Conservation (phyloP, 2,329 filamentous ascomycete genomes). For the Cadophora luteo-olivacea region DNA sequence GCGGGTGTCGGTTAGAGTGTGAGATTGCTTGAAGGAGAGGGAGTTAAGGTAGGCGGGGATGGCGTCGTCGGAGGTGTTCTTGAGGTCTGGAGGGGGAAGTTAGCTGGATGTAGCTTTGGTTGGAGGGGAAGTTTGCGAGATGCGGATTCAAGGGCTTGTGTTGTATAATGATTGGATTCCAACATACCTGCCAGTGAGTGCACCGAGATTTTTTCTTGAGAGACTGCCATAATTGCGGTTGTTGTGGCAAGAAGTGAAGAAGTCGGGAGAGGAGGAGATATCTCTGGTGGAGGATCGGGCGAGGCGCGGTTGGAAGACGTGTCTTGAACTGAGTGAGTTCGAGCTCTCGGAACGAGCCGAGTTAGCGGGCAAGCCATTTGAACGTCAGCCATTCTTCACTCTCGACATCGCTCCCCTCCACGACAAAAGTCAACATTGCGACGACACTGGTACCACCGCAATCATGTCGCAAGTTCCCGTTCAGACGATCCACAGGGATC, state of each 20-base stretch:
- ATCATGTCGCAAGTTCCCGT: conserved; percentile 84
- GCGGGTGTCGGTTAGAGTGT: conserved; percentile 81
- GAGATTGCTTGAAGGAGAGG: conserved; percentile 82
- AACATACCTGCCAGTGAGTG: conserved; percentile 42
- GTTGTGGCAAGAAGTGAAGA: conserved; percentile 20
- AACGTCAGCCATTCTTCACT: conserved; percentile 32
- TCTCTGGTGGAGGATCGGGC: conserved; percentile 15
- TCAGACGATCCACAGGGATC: conserved; percentile 98
- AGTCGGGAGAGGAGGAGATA: conserved; percentile 11
- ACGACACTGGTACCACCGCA: conserved; percentile 28
- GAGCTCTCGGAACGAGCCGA: conserved; percentile 40
- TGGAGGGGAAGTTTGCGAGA: neutral
- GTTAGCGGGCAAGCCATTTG: conserved; percentile 30
- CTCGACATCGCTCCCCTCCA: neutral
- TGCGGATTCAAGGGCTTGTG: neutral
- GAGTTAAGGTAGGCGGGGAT: conserved; percentile 92
- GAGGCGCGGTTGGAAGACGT: conserved; percentile 37
- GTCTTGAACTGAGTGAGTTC: conserved; percentile 41
- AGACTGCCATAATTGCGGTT: conserved; percentile 39
- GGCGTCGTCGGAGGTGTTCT: conserved; percentile 95
- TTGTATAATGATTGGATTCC: conserved; percentile 1
- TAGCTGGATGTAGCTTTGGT: conserved; percentile 18
- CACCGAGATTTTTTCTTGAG: conserved; percentile 43
- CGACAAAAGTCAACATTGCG: conserved; percentile 11
- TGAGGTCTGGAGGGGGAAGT: conserved; percentile 72